A percentile compares a stretch with the other conserved stretches of the same genome.
Conservation (phyloP, 768 basidiomycete species). For the Tricholoma furcatifolium region DNA sequence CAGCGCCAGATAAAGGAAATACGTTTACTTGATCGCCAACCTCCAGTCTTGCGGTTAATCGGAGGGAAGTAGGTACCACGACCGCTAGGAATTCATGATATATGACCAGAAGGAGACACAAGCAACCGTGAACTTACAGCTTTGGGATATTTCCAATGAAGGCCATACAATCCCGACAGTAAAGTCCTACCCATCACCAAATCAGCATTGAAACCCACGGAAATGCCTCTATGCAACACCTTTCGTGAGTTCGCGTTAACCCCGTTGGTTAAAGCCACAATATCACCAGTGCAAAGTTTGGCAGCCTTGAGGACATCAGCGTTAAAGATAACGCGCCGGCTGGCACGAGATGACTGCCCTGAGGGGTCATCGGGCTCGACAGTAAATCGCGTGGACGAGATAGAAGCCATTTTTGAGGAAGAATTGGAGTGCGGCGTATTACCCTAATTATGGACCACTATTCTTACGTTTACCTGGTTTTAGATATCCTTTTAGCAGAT, state of each 20-base stretch:
- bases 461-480: background rate
- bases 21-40: slow-evolving; percentile 49
- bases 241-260: slow-evolving; percentile 29
- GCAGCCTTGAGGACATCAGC: slow-evolving; percentile 57
- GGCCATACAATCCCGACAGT: slow-evolving; percentile 78
- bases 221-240: slow-evolving; percentile 16
- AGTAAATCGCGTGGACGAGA: slow-evolving; percentile 38
- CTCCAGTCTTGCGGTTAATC: slow-evolving; percentile 59
- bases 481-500: background rate
- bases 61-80: slow-evolving; percentile 51
- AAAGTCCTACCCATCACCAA: slow-evolving; percentile 43
- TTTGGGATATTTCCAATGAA: slow-evolving; percentile 56
- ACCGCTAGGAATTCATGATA: slow-evolving; percentile 41
- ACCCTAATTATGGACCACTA: background rate
- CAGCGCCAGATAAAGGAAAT: slow-evolving; percentile 42
- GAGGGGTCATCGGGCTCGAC: slow-evolving; percentile 32
- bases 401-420: slow-evolving; percentile 15
- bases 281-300: slow-evolving; percentile 69
- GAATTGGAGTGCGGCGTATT: background rate
- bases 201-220: slow-evolving; percentile 14
- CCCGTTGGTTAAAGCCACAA: slow-evolving; percentile 51
- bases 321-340: slow-evolving; percentile 63
- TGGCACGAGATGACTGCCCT: slow-evolving; percentile 47
- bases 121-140: slow-evolving; percentile 44
- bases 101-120: slow-evolving; percentile 10